phyloP scores from a whole-genome alignment of 1,284 basidiomycete genomes.

The Austroboletus novae-zelandiae region DNA sequence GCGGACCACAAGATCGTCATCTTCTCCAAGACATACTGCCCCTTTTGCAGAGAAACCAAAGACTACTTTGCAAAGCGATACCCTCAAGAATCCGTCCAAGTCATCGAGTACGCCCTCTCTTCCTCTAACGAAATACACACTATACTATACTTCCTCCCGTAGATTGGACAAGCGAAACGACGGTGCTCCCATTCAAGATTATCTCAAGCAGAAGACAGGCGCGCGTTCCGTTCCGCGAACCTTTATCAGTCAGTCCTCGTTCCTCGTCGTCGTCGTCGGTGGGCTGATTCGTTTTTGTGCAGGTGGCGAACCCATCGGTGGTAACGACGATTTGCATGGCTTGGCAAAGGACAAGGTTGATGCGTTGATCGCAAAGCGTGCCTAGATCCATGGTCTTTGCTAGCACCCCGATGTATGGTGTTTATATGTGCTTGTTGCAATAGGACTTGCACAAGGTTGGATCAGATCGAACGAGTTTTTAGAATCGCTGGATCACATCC shows the following conservation, averaged over 20 bases:
- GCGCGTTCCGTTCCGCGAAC: constrained; percentile 28
- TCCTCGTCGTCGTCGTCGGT: no score
- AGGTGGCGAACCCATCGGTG: constrained; percentile 24
- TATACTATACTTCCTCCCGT: not conserved
- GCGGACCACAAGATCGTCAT: constrained; percentile 58
- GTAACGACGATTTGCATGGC: constrained; percentile 19
- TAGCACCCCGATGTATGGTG: no score
- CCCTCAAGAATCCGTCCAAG: constrained; percentile 44
- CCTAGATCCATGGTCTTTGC: not conserved
- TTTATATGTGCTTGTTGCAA: no score
- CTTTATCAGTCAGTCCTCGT: constrained; percentile 22
- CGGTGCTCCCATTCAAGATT: constrained; percentile 21
- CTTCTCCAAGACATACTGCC: constrained; percentile 70
- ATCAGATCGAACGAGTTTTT: no score
- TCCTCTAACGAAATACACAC: not conserved
- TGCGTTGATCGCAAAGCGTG: constrained; percentile 14
- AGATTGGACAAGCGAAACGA: constrained; percentile 23
- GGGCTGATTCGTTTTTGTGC: no score
- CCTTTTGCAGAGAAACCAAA: constrained; percentile 62
- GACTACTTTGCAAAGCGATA: constrained; percentile 49
- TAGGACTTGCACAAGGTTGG: no score
- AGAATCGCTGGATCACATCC: no score
- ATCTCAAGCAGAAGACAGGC: constrained; percentile 18
- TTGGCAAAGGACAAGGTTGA: constrained; percentile 6
- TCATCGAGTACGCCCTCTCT: constrained; percentile 50